Conservation (phyloP, 148 eudicot species). For the Rhododendron ferrugineum region DNA sequence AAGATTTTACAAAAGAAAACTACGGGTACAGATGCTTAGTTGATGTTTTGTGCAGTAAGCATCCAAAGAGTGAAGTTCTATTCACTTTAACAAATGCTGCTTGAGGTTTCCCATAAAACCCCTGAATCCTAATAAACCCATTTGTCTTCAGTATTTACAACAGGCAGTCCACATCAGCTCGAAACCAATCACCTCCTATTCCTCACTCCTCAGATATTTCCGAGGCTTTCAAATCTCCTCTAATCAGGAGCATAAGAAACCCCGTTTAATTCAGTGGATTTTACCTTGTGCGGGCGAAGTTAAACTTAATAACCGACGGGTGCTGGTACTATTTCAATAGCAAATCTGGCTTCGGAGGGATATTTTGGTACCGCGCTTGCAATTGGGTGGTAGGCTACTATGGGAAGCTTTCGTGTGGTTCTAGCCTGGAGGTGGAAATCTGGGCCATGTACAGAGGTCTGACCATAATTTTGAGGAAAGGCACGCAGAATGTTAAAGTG, state of each 20-base stretch:
- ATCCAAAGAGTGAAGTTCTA: background rate
- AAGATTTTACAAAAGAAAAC: background rate
- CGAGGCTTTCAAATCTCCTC: background rate
- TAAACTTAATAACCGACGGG: background rate
- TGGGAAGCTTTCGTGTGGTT: too few species aligned
- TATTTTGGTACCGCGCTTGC: background rate
- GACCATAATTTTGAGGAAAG: background rate
- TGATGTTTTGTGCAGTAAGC: background rate
- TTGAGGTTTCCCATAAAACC: background rate
- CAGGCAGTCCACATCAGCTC: background rate
- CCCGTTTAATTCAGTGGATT: background rate
- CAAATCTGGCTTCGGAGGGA: background rate
- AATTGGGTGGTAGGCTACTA: too few species aligned
- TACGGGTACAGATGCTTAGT: background rate
- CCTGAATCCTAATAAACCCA: background rate
- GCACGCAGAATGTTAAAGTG: background rate
- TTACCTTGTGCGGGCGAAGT: background rate
- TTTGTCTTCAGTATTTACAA: background rate
- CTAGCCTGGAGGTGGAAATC: too few species aligned
- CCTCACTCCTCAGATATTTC: background rate
- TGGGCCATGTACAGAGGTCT: too few species aligned
- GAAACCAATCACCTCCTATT: background rate
- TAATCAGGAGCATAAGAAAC: background rate
- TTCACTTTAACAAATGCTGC: background rate
- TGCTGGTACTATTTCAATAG: background rate